These are phyloP conservation scores for Gaeumannomyces sp. DNA, from an alignment of 2,329 filamentous ascomycete species.

Conservation along the genomic window DNA sequence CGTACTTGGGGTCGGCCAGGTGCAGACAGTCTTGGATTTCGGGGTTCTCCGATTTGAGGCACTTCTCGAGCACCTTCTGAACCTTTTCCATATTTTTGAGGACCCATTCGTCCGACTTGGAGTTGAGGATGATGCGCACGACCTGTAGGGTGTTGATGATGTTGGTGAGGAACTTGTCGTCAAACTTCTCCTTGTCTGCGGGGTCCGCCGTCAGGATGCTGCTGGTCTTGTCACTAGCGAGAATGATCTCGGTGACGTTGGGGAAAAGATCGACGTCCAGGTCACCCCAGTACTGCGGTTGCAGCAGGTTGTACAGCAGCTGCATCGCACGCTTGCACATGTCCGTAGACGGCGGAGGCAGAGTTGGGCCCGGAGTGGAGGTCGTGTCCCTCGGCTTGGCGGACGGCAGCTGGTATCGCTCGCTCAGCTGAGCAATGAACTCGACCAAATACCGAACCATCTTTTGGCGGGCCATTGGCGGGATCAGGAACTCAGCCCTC, in stretches of 20 bases:
- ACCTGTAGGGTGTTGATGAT: slow-evolving; percentile 95
- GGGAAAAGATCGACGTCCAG: slow-evolving; percentile 86
- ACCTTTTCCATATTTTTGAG: slow-evolving; percentile 68
- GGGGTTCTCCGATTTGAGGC: slow-evolving; percentile 77
- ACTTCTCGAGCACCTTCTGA: slow-evolving; percentile 86
- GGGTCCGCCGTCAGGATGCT: slow-evolving; percentile 53
- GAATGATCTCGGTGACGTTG: slow-evolving; percentile 79
- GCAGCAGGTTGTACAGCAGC: slow-evolving; percentile 76
- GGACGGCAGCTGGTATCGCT: slow-evolving; percentile 74
- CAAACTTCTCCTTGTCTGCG: slow-evolving; percentile 62
- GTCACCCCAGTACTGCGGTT: slow-evolving; percentile 85
- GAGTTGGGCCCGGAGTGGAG: slow-evolving; percentile 36
- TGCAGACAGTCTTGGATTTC: slow-evolving; percentile 94
- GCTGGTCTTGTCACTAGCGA: slow-evolving; percentile 72
- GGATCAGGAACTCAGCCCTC: slow-evolving; percentile 62
- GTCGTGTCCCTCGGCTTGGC: slow-evolving; percentile 55
- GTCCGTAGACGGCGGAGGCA: slow-evolving; percentile 58
- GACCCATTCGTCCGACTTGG: slow-evolving; percentile 88
- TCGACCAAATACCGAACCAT: slow-evolving; percentile 94
- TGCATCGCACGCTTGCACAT: slow-evolving; percentile 80
- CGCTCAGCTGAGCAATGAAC: slow-evolving; percentile 85
- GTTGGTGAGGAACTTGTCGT: slow-evolving; percentile 76
- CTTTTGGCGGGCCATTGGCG: slow-evolving; percentile 61
- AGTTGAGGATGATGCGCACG: slow-evolving; percentile 80
- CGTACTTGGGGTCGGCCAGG: slow-evolving; percentile 60